Evolutionary conservation across 2,329 filamentous ascomycete genomes (phyloP), one percentile per base, ranked within the genome.

Genomic region (Botrytis galanthina): DNA sequence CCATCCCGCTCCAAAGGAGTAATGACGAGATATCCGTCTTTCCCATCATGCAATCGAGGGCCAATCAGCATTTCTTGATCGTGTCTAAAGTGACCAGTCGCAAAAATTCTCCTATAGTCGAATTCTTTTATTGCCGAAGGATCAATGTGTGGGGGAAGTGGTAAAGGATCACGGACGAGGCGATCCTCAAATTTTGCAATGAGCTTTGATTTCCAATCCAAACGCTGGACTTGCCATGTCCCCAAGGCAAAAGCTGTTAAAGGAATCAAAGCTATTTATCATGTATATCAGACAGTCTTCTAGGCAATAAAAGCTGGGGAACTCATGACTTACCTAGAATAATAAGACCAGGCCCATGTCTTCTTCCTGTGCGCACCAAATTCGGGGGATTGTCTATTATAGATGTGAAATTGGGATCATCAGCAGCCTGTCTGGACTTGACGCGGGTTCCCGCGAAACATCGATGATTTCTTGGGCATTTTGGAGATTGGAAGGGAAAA

Each of bases 11-110:
- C 94, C 8, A 99, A 85, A 32, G 96, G 96, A 62, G 96, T 99
- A 37, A 99, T 85, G 54, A 99, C 95, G 79, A 97, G 89, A 83
- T 90, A 99, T 3, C 96, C 96, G 80, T 97, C 92, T 80, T 95
- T 89, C 20, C 95, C 95, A 75, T 99, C 95, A 75, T 90, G 88
- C 85, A 97, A 90, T 66, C 96, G 90, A 73, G 96, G 96, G 0
- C 96, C 96, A 74, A 99, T 90, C 70, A 99, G 86, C 95, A 99
- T 99, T 85, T 99, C 96, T 81, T 93, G 90, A 81, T 98, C 95
- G 83, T 99, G 96, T 57, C 92, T 86, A 78, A 94, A 90, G 73
- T 83, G 85, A 16, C 96, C 96, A 0, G 85, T 89, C 18, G 94
- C 92, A 75, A 89, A 88, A 68, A 99, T 93, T 73, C 93, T 89